Evolutionary conservation across 164 flowering plant genomes (phyloP), one percentile per base, ranked within the genome.

Genomic region (Dillenia suffruticosa): DNA sequence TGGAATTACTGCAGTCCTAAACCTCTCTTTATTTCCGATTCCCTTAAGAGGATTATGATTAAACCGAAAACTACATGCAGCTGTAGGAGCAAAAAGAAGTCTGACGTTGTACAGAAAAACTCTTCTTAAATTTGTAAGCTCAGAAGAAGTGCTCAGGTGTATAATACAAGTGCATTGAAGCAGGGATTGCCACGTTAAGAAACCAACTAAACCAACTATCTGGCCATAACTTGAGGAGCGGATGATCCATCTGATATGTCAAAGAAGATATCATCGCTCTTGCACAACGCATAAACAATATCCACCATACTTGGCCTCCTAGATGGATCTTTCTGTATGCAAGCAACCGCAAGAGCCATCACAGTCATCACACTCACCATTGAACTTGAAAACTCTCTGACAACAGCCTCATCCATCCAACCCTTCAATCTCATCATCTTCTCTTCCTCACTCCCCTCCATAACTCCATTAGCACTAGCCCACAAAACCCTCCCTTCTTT

Each of bases 241-340:
- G 88, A 66, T 16, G 76, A 13, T 11, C 81, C 81, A 51, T 86
- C 88, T 0, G 95, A 87, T 49, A 78, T 51, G 55, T 88, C 95
- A 15, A 71, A 79, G 57, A 76, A 62, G 51, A 78, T 44, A 26
- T 85, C 92, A 50, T 84, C 86, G 53, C 85, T 84, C 77, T 85
- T 92, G 45, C 81, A 81, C 61, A 92, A 63, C 0, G 89, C 78
- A 58, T 92, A 92, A 43, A 90, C 96, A 57, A 92, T 75, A 32
- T 92, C 98, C 62, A 88, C 86, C 91, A 86, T 89, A 57, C 72
- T 82, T 0, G 91, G 91, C 72, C 96, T 70, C 68, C 58, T 79
- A 10, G 77, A 57, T 17, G 92, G 85, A 50, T 92, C 90, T 54
- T 40, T 86, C 47, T 84, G 77, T 59, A 86, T 7, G 65, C 98